Evolutionary conservation across 352 stramenopile species (phyloP).

Genomic region (Pythium aristosporum): DNA sequence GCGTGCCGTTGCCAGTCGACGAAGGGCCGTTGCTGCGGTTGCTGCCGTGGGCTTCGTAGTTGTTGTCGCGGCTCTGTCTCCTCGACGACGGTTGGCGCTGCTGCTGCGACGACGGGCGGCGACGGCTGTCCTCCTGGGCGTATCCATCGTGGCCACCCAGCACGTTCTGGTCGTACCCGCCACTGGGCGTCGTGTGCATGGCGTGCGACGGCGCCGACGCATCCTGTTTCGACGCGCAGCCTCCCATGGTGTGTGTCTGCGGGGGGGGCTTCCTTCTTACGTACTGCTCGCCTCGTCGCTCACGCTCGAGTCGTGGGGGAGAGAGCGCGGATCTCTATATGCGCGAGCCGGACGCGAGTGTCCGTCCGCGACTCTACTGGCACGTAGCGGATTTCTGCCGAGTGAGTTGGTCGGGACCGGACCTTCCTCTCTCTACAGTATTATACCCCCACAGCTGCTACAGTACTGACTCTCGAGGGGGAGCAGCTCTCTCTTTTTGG

Average conservation of each 20-base stretch:
- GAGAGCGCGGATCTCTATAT: not conserved
- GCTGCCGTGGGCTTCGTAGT: slow-evolving; percentile 4
- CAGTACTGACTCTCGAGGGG: slow-evolving; percentile 20
- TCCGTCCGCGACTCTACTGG: slow-evolving; percentile 6
- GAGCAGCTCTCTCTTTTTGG: slow-evolving; percentile 3
- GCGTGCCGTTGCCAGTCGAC: slow-evolving; percentile 1
- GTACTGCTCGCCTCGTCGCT: no score
- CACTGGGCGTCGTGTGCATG: slow-evolving; percentile 1
- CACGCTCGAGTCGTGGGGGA: not conserved
- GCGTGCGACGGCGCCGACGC: slow-evolving; percentile 4
- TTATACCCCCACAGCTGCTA: not conserved
- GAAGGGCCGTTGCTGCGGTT: slow-evolving; percentile 4
- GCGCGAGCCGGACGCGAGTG: slow-evolving; percentile 1
- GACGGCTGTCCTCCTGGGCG: slow-evolving; percentile 1
- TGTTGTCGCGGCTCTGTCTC: slow-evolving; percentile 1
- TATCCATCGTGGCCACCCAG: slow-evolving; percentile 3
- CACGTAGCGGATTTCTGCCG: slow-evolving; percentile 13
- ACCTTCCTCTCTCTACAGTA: slow-evolving; percentile 1
- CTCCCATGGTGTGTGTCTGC: slow-evolving; percentile 38
- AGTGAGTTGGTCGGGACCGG: not conserved
- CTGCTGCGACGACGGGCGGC: not conserved
- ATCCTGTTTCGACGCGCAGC: slow-evolving; percentile 42
- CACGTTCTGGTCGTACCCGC: not conserved
- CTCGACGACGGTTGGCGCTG: not conserved
- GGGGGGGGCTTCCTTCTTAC: no score